Percentiles rank a stretch among this genome's conserved stretches.
phyloP scores from a whole-genome alignment of 306 rosid species.

The Begonia peltatifolia region DNA sequence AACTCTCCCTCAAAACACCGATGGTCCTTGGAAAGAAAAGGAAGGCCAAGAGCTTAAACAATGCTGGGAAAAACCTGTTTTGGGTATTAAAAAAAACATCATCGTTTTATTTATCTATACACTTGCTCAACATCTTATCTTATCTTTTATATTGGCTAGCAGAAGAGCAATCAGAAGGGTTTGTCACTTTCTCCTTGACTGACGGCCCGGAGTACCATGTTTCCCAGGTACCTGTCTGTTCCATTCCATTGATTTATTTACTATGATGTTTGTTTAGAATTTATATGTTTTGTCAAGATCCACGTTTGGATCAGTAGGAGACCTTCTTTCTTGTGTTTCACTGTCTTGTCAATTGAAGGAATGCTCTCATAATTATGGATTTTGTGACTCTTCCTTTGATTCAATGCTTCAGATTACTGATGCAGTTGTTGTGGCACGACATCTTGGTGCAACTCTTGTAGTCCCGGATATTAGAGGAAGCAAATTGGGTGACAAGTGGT shows the following conservation, averaged over 20 bases:
- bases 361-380: neutral
- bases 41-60: conserved; percentile 46
- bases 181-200: conserved; percentile 73
- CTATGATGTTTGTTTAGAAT: conserved; percentile 2
- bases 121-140: conserved; percentile 4
- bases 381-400: conserved; percentile 4
- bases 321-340: too few species aligned
- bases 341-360: too few species aligned
- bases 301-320: too few species aligned
- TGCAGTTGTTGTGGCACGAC: conserved; percentile 85
- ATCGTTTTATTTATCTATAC: neutral
- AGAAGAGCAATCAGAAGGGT: conserved; percentile 73
- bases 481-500: conserved; percentile 92
- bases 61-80: conserved; percentile 67
- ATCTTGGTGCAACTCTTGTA: conserved; percentile 86
- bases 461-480: conserved; percentile 93
- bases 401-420: conserved; percentile 49
- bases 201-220: conserved; percentile 94
- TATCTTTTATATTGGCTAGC: conserved; percentile 17
- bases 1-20: conserved; percentile 31
- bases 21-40: conserved; percentile 48
- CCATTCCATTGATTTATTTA: conserved; percentile 10
- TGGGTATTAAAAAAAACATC: conserved; percentile 27
- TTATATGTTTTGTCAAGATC: neutral
- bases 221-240: conserved; percentile 55